These are phyloP conservation scores for Lactarius tabidus DNA, from an alignment of 768 basidiomycete species.

Conservation along the genomic window DNA sequence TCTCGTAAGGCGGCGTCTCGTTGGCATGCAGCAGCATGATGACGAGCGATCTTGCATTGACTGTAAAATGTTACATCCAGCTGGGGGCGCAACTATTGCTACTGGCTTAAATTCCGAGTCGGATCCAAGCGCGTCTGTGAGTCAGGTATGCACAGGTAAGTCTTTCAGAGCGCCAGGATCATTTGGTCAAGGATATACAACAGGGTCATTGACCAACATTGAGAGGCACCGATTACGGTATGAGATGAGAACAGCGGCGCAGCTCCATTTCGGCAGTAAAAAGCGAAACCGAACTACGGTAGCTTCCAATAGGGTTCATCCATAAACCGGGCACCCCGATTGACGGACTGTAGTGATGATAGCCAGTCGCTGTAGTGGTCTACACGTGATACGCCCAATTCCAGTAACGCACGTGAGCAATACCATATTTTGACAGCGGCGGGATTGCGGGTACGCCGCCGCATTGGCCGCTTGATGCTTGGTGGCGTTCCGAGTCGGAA, in stretches of 20 bases:
- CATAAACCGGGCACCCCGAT: not conserved
- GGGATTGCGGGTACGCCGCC: not conserved
- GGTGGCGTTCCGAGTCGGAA: constrained; percentile 14
- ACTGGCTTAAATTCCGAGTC: not conserved
- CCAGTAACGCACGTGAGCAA: not conserved
- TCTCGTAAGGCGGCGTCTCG: not conserved
- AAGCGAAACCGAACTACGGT: not conserved
- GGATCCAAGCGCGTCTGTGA: not conserved
- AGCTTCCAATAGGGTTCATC: not conserved
- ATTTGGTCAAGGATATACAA: not conserved
- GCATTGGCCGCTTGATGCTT: not conserved
- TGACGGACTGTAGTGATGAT: not conserved
- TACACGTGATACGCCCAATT: not conserved
- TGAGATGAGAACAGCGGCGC: not conserved
- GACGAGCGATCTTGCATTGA: not conserved
- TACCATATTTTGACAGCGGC: not conserved
- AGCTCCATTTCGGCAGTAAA: not conserved
- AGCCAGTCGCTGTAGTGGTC: not conserved
- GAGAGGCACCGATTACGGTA: not conserved
- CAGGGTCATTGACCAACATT: not conserved
- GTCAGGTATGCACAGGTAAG: not conserved
- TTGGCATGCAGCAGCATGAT: not conserved
- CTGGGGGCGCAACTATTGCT: not conserved
- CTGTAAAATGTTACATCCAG: not conserved
- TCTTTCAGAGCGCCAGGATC: not conserved